Conservation (phyloP, 352 stramenopile species). For the Phytophthora kernoviae region DNA sequence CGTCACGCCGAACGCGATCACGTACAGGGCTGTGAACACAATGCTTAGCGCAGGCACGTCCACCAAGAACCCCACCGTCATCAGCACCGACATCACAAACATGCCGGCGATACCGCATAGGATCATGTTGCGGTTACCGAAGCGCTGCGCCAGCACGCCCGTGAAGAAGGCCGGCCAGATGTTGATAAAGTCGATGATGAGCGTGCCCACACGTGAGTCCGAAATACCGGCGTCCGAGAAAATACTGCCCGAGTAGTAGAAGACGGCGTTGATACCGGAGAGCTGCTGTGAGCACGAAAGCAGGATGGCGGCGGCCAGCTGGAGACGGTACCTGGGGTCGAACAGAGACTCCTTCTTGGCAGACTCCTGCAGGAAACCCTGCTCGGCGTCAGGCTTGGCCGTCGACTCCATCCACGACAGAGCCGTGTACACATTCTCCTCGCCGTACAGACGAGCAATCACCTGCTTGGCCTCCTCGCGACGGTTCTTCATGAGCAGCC, state of each 20-base stretch:
- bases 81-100: slow-evolving; percentile 26
- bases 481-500: slow-evolving; percentile 23
- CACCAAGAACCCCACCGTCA: slow-evolving; percentile 31
- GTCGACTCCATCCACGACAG: slow-evolving; percentile 28
- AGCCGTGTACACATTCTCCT: slow-evolving; percentile 27
- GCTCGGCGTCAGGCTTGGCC: slow-evolving; percentile 17
- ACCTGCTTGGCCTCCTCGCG: slow-evolving; percentile 19
- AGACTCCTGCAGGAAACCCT: slow-evolving; percentile 13
- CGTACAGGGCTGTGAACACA: slow-evolving; percentile 26
- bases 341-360: slow-evolving; percentile 30
- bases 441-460: slow-evolving; percentile 29
- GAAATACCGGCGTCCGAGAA: slow-evolving; percentile 20
- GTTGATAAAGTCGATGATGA: slow-evolving; percentile 25
- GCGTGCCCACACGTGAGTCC: slow-evolving; percentile 11
- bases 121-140: slow-evolving; percentile 52
- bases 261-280: slow-evolving; percentile 50
- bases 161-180: slow-evolving; percentile 20
- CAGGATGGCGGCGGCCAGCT: slow-evolving; percentile 43
- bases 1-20: slow-evolving; percentile 19
- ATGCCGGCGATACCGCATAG: slow-evolving; percentile 37
- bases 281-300: slow-evolving; percentile 48
- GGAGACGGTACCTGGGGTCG: slow-evolving; percentile 31
- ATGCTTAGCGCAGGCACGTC: slow-evolving; percentile 27
- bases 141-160: slow-evolving; percentile 41
- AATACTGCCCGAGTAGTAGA: slow-evolving; percentile 19